phyloP scores from a whole-genome alignment of 164 flowering plant genomes.

The Stephania japonica region DNA sequence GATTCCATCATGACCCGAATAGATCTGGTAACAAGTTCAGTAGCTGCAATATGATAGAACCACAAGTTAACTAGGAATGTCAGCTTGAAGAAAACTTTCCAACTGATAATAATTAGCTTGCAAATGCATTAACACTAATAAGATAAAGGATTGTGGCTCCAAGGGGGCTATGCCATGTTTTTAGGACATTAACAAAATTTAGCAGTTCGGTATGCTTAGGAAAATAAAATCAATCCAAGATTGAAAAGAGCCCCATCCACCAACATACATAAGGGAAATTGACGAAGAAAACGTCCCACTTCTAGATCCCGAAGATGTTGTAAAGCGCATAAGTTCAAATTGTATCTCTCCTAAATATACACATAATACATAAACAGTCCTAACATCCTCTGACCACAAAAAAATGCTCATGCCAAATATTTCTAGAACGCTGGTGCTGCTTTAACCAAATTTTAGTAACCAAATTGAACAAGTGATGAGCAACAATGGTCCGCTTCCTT shows the following conservation, averaged over 20 bases:
- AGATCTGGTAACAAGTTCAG: conserved; percentile 85
- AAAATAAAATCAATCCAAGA: background rate
- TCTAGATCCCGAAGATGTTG: background rate
- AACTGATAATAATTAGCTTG: background rate
- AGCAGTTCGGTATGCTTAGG: background rate
- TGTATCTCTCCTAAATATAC: background rate
- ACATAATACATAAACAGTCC: background rate
- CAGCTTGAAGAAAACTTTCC: background rate
- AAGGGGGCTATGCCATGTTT: background rate
- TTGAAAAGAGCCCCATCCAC: background rate
- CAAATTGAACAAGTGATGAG: background rate
- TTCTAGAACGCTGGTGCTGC: background rate
- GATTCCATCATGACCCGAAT: conserved; percentile 93
- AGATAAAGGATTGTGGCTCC: background rate
- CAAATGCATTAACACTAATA: background rate
- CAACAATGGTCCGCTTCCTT: background rate
- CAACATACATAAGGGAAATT: background rate
- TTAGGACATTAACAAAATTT: background rate
- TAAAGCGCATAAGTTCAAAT: background rate
- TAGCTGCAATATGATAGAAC: conserved; percentile 53
- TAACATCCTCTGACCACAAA: background rate
- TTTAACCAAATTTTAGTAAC: background rate
- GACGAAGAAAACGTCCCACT: background rate
- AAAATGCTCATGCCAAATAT: background rate
- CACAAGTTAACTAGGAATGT: conserved; percentile 10